Evolutionary conservation across 306 rosid species (phyloP).

Genomic region (Trichosanthes truncata): DNA sequence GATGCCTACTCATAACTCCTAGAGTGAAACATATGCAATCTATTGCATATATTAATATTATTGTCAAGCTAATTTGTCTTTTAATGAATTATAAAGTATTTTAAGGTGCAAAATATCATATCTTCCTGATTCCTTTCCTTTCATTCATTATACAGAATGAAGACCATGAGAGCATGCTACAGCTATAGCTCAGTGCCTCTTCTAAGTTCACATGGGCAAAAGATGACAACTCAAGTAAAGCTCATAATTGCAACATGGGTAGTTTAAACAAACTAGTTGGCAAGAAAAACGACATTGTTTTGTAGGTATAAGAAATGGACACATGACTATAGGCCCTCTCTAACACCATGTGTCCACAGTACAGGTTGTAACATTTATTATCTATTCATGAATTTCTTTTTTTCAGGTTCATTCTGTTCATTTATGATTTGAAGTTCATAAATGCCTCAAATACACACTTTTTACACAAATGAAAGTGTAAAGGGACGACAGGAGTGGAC

Average conservation of each 20-base stretch:
- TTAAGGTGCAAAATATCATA: not conserved
- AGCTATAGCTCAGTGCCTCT: constrained; percentile 3
- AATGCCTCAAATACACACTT: not conserved
- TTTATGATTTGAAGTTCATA: not conserved
- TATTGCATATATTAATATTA: not conserved
- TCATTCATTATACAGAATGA: not conserved
- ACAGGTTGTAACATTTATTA: not conserved
- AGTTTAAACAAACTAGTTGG: constrained; percentile 18
- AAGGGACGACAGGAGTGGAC: not conserved
- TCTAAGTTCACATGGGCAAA: constrained; percentile 11
- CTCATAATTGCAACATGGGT: constrained; percentile 18
- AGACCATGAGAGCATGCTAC: not conserved
- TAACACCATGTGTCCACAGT: constrained; percentile 1
- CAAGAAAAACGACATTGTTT: constrained; percentile 8
- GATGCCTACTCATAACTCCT: not conserved
- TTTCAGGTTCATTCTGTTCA: not conserved
- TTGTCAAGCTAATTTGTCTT: not conserved
- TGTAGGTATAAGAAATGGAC: constrained; percentile 1
- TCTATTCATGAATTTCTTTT: not conserved
- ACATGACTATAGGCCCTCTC: constrained; percentile 13
- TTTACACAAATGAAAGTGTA: not conserved
- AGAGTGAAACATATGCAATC: not conserved
- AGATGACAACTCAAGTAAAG: constrained; percentile 2
- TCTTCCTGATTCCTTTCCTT: not conserved
- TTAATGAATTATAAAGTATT: not conserved